Evolutionary conservation across 2,329 filamentous ascomycete genomes (phyloP), one percentile per base, ranked within the genome.

Genomic region (Trichoderma atroviride): DNA sequence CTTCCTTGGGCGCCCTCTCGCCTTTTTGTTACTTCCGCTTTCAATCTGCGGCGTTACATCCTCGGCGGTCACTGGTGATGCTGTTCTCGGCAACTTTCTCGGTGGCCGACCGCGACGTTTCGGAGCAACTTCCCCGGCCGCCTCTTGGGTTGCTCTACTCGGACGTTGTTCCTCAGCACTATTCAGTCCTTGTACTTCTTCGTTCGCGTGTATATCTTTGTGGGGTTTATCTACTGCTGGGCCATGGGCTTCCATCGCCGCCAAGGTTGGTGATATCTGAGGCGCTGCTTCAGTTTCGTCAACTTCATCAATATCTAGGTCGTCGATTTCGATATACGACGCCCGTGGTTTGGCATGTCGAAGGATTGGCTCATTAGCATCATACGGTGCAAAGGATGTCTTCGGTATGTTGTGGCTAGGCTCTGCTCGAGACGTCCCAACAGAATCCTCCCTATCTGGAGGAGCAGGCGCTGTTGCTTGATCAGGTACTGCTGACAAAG

Each of bases 341-440:
- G 81, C 72, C 72, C 77, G 82, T 6, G 86, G 86, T 71, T 83
- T 86, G 10, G 86, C 84, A 70, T 87, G 85, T 27, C 86, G 81
- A 24, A 88, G 78, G 13, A 79, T 77, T 27, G 85, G 85, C 37
- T 84, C 79, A 22, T 87, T 83, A 2, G 81, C 80, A 57, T 85
- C 82, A 74, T 75, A 83, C 2, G 73, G 63, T 13, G 70, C 73
- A 40, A 71, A 33, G n/a, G 64, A 71, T 24, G 71, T 68, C 22
- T 61, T 73, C 67, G 73, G 76, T 43, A 69, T 76, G 73, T 63
- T 62, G n/a, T 50, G 56, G 70, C 74, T 58, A n/a, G 74, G 68
- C 52, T 65, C 58, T 24, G 64, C 68, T 14, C 60, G 43, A 68
- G 69, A 35, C 27, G 57, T 19, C 22, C 47, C 53, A 16, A 69